Percentiles rank a stretch among this genome's conserved stretches.
These are phyloP conservation scores for Tuber magnatum DNA, from an alignment of 495 filamentous ascomycete species.

Conservation along the genomic window DNA sequence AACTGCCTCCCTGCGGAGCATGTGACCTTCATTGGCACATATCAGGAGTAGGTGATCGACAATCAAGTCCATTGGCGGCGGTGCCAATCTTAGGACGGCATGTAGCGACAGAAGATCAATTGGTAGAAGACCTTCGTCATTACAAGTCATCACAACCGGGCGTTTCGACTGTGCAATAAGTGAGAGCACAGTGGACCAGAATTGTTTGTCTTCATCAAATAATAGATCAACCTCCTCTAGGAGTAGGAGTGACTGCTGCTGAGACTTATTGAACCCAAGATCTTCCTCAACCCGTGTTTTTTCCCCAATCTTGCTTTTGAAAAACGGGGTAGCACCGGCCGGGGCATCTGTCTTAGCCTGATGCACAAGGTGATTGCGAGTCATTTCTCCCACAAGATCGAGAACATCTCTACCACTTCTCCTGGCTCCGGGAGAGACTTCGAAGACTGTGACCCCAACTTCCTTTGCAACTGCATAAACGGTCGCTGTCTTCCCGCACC, in stretches of 20 bases:
- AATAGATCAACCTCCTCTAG: conserved; percentile 91
- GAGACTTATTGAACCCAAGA: conserved; percentile 48
- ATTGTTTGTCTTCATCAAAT: conserved; percentile 90
- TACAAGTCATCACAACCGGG: conserved; percentile 92
- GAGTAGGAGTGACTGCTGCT: conserved; percentile 91
- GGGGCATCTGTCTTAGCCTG: conserved; percentile 41
- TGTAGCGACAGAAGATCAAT: conserved; percentile 63
- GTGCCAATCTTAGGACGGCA: conserved; percentile 74
- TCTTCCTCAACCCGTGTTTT: conserved; percentile 28
- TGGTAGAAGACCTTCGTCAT: conserved; percentile 71
- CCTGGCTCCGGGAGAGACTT: conserved; percentile 77
- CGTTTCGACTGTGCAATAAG: conserved; percentile 77
- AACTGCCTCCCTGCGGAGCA: conserved; percentile 61
- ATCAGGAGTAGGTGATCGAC: conserved; percentile 74
- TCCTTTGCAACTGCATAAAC: conserved; percentile 95
- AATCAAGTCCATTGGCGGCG: conserved; percentile 60
- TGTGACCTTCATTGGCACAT: conserved; percentile 85
- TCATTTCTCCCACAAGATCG: conserved; percentile 94
- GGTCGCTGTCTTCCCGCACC: conserved; percentile 88
- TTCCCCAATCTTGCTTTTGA: conserved; percentile 44
- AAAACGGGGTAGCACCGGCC: conserved; percentile 71
- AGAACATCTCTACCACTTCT: conserved; percentile 83
- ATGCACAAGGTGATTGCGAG: conserved; percentile 81
- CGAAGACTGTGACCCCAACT: conserved; percentile 88
- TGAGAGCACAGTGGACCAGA: conserved; percentile 74